Evolutionary conservation across 2,329 filamentous ascomycete genomes (phyloP).

Genomic region (Pseudocercospora eumusae): DNA sequence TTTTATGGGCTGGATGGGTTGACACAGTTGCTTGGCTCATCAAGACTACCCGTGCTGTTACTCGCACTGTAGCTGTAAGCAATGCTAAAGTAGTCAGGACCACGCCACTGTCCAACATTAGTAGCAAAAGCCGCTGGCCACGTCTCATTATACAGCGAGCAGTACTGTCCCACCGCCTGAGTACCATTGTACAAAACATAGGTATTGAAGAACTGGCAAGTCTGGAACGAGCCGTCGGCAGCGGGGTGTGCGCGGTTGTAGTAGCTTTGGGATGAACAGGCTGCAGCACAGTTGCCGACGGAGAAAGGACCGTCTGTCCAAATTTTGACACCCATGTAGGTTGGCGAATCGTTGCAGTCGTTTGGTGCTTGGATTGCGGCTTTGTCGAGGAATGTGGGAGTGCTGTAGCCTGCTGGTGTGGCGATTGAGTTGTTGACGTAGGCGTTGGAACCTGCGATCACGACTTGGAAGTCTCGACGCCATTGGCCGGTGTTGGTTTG

Average conservation of each 20-base stretch:
- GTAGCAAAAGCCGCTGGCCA: conserved; percentile 32
- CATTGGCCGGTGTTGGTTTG: conserved; percentile 34
- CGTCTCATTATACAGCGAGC: conserved; percentile 32
- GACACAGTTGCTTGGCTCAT: conserved; percentile 10
- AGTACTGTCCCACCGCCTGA: conserved; percentile 34
- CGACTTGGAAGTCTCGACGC: conserved; percentile 32
- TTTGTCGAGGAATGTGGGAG: conserved; percentile 28
- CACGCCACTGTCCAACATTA: conserved; percentile 31
- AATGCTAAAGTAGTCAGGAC: conserved; percentile 9
- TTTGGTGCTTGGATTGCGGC: conserved; percentile 38
- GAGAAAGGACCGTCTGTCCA: conserved; percentile 29
- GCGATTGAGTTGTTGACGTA: conserved; percentile 35
- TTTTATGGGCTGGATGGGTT: conserved; percentile 7
- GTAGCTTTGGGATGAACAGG: conserved; percentile 29
- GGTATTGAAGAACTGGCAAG: conserved; percentile 41
- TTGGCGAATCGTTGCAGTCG: conserved; percentile 38
- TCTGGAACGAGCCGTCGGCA: conserved; percentile 26
- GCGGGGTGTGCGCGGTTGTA: conserved; percentile 34
- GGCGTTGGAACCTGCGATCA: conserved; percentile 34
- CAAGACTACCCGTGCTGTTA: conserved; percentile 18
- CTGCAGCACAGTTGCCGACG: conserved; percentile 30
- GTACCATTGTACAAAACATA: conserved; percentile 38
- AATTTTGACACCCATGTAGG: conserved; percentile 31
- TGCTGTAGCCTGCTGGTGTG: conserved; percentile 30
- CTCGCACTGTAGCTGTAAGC: conserved; percentile 23